Evolutionary conservation across 257 asterid genomes (phyloP).

Genomic region (Solanum chilense): DNA sequence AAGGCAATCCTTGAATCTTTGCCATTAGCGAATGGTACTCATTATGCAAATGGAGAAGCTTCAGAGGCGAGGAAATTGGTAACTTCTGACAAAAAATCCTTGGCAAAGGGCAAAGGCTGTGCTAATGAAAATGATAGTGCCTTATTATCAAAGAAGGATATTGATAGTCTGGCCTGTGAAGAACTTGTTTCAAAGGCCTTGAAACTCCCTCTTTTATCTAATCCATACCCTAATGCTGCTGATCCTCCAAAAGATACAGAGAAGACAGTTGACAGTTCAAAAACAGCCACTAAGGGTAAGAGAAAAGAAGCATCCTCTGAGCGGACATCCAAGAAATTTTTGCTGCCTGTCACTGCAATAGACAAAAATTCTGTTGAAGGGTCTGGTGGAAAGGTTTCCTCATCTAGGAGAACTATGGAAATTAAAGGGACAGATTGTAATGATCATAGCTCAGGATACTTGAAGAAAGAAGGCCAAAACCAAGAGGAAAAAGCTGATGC

Average conservation of each 20-base stretch:
- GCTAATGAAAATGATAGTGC: slow-evolving; percentile 11
- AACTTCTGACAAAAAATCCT: slow-evolving; percentile 24
- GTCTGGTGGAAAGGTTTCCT: slow-evolving; percentile 26
- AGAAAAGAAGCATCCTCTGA: slow-evolving; percentile 22
- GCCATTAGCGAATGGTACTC: slow-evolving; percentile 36
- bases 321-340: slow-evolving; percentile 28
- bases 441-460: slow-evolving; percentile 16
- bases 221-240: slow-evolving; percentile 18
- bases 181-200: slow-evolving; percentile 68
- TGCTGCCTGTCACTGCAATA: slow-evolving; percentile 23
- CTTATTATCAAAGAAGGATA: slow-evolving; percentile 37
- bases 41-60: slow-evolving; percentile 34
- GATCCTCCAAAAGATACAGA: slow-evolving; percentile 28
- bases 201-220: slow-evolving; percentile 76
- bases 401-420: slow-evolving; percentile 26
- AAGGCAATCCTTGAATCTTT: slow-evolving; percentile 24
- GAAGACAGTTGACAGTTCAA: slow-evolving; percentile 10
- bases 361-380: slow-evolving; percentile 32
- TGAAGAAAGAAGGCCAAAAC: slow-evolving; percentile 21
- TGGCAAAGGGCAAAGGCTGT: slow-evolving; percentile 12
- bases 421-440: slow-evolving; percentile 27
- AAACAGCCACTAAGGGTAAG: slow-evolving; percentile 12
- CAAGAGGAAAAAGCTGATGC: slow-evolving; percentile 24
- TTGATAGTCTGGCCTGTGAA: slow-evolving; percentile 47
- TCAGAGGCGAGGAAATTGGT: slow-evolving; percentile 26